phyloP scores from a whole-genome alignment of 345 rosid genomes.

The Erucastrum elatum region DNA sequence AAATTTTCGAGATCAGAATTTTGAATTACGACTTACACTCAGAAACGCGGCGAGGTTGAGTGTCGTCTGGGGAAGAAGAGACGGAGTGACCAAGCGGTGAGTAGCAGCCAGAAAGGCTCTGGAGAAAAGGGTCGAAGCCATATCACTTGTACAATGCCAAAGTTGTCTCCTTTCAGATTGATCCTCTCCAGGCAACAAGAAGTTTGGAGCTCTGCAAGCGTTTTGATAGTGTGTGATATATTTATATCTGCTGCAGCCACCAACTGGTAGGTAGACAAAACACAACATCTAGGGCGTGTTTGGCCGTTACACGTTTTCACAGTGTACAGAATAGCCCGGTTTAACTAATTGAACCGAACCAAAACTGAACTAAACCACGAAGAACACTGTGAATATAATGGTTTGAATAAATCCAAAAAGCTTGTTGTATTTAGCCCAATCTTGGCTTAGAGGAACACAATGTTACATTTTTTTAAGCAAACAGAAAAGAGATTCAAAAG shows the following conservation, averaged over 20 bases:
- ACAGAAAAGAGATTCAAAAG: constrained; percentile 42
- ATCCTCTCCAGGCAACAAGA: neutral
- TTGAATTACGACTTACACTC: constrained; percentile 44
- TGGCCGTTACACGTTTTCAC: neutral
- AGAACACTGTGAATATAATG: neutral
- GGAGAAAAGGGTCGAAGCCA: constrained; percentile 57
- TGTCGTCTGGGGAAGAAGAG: constrained; percentile 34
- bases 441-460: neutral
- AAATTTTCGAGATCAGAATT: neutral
- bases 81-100: constrained; percentile 49
- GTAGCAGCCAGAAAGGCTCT: constrained; percentile 45
- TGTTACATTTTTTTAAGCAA: neutral
- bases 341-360: neutral
- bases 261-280: constrained; percentile 10
- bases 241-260: constrained; percentile 10
- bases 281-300: constrained; percentile 26
- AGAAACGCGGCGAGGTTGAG: constrained; percentile 38
- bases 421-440: neutral
- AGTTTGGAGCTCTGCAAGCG: constrained; percentile 20
- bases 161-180: neutral
- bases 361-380: neutral
- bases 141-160: constrained; percentile 32
- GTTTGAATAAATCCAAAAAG: neutral
- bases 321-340: neutral
- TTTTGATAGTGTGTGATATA: neutral